Base-by-base conservation (phyloP, 352 stramenopile species). In the Globisporangium polare region DNA sequence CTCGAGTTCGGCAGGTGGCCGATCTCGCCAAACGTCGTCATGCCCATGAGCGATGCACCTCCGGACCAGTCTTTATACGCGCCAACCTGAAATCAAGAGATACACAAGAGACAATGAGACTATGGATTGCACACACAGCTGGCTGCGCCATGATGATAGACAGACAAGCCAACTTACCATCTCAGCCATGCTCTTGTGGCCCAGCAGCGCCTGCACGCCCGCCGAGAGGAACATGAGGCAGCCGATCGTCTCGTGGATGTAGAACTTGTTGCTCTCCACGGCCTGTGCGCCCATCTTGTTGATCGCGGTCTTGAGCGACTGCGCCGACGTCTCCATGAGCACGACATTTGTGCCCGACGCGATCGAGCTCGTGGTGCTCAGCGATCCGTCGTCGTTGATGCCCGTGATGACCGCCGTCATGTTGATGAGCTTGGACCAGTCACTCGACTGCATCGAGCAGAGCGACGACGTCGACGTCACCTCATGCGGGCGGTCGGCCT, bases 11-110 rank as follows among this genome's bases (percentile, higher is more conserved):
- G 79, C 63, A 95, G 47, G 62, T 94, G 86, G 3, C 86, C 86
- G 51, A 95, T 92, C 73, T 95, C 83, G 17, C 86, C 86, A 58
- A 94, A 95, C 41, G 86, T 92, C 37, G 86, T 95, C 79, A 95
- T 90, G 60, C 84, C 84, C 80, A 95, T 91, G 46, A 95, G 71
- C 4, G 80, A 91, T 13, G 83, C 83, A 7, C 80, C 80, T 53
- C 83, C 83, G 1, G 86, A 92, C 86, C 86, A 95, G 52, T 90
- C 74, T 39, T 85, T 88, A 68, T 92, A 95, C 15, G 86, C 84
- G 18, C 86, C 86, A n/a, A 95, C 81, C 82, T 93, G n/a, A 29
- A 29, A 49, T 5, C 58, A 27, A 42, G 43, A 53, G 20, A 45
- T 51, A 20, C 26, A 43, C 22, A 50, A 45, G 6, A 42, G 8